Base-by-base conservation (phyloP, 768 basidiomycete genomes). In the Podaxis sp. region DNA sequence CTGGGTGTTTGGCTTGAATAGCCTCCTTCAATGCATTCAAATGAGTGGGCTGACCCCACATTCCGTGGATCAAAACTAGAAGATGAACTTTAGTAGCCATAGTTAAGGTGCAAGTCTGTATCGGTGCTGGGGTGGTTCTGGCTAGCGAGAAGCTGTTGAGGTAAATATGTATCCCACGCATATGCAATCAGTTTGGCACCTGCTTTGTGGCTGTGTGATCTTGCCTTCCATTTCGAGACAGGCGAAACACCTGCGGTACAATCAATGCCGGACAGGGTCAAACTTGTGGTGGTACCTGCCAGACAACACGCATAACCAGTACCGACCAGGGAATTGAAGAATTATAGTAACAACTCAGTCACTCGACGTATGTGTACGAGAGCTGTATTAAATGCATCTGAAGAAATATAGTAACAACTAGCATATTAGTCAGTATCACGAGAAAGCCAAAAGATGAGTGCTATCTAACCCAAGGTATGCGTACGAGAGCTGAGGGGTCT, bases 21-120 rank as follows among this genome's bases (percentile, higher is more conserved):
- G 86, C 77, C 42, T 85, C 77, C 18, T 75, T 73, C 66, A 87
- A 75, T 63, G 87, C 83, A 0, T 79, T 75, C 7, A 94, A 76
- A 70, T 94, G 86, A 37, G 61, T 62, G 0, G 90, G 85, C 65
- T 85, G 81, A 0, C 92, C 93, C 93, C 91, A 94, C 86, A 95
- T 91, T 40, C 93, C 83, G 66, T 82, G 82, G 18, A 82, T 76
- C 21, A 85, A 74, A 23, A 82, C 78, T 5, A 82, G 72, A n/a
- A 82, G 75, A 61, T 82, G 81, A 10, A 77, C 18, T 25, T 38
- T 65, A 16, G 70, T 57, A 23, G 68, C 44, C 75, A 76, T 76
- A 3, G 50, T 50, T 38, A 62, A 47, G 36, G 16, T n/a, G 23
- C 32, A 44, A 18, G 40, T 36, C 5, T 10, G 28, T 28, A 35